Base-by-base conservation (phyloP, 345 rosid genomes). In the Camelina neglecta region DNA sequence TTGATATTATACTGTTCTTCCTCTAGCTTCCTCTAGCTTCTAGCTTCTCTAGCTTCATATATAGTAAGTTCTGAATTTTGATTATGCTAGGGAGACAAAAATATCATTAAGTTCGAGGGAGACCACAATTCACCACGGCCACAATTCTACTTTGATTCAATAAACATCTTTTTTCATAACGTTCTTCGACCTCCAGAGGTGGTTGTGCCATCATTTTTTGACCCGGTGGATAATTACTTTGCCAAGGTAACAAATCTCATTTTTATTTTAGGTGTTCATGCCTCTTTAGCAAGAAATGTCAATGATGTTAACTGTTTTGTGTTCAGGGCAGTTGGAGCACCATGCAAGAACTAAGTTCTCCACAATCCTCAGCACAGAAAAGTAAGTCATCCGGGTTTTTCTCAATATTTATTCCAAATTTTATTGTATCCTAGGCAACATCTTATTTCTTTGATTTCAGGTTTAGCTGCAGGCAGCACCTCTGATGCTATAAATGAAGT, bases 91-190 rank as follows among this genome's bases (percentile, higher is more conserved):
- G 99, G 99, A 72, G 98, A 96, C 86, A 96, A 96, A 88, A 96
- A 96, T 75, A 85, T 96, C 39, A 93, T 96, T 80, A 93, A 93
- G 78, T 96, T 96, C 54, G 97, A 96, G 71, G 99, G 99, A 81
- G 99, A 96, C 83, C 99, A 96, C 82, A 96, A 96, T 76, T 93
- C 99, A 55, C 94, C 88, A 12, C 96, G 99, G 18, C 99, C 99
- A 53, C 99, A 86, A 20, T 96, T 96, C 72, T 93, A 93, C 85
- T 96, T 93, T 60, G 98, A 96, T 82, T 96, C 99, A 8, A 85
- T 93, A 68, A 93, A 93, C 77, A 96, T 96, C 8, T 96, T 96
- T 79, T 96, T 96, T 83, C 96, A 92, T 81, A 96, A 96, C 76
- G 95, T 96, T 74, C 83, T 96, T 75, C 99, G 82, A 81, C 99